These are phyloP conservation scores for Boletellus sp. DNA, from an alignment of 768 basidiomycete species.

Conservation along the genomic window DNA sequence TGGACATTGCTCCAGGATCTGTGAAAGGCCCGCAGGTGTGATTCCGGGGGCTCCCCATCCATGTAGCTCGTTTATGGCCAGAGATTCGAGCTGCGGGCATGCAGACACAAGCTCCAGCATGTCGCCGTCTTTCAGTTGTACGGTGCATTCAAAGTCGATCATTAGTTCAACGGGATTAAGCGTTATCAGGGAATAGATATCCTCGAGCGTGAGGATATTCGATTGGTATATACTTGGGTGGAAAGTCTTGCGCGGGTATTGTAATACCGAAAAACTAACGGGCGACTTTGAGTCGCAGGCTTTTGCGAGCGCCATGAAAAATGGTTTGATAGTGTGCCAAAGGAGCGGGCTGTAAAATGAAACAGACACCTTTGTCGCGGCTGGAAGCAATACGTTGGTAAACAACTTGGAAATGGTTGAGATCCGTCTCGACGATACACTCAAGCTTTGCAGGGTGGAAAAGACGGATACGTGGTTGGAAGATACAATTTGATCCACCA, in stretches of 20 bases:
- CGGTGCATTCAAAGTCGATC: background rate
- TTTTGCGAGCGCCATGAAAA: too few species aligned
- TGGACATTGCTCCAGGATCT: background rate
- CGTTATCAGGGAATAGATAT: background rate
- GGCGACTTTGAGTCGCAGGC: too few species aligned
- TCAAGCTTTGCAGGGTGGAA: background rate
- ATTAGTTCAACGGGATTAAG: background rate
- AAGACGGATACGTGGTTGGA: background rate
- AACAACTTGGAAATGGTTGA: too few species aligned
- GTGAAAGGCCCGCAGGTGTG: background rate
- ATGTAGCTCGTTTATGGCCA: background rate
- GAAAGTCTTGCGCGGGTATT: too few species aligned
- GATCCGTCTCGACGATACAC: background rate
- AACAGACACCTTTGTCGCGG: background rate
- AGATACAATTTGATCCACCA: background rate
- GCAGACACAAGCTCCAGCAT: background rate
- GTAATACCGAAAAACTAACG: too few species aligned
- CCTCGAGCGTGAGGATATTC: background rate
- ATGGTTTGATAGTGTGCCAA: too few species aligned
- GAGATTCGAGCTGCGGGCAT: background rate
- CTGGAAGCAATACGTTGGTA: background rate
- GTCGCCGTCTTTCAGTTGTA: background rate
- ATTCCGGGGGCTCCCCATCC: background rate
- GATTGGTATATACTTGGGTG: too few species aligned
- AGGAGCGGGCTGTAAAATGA: background rate